Base-by-base conservation (phyloP, 2,329 filamentous ascomycete genomes). In the Colletotrichum horii region DNA sequence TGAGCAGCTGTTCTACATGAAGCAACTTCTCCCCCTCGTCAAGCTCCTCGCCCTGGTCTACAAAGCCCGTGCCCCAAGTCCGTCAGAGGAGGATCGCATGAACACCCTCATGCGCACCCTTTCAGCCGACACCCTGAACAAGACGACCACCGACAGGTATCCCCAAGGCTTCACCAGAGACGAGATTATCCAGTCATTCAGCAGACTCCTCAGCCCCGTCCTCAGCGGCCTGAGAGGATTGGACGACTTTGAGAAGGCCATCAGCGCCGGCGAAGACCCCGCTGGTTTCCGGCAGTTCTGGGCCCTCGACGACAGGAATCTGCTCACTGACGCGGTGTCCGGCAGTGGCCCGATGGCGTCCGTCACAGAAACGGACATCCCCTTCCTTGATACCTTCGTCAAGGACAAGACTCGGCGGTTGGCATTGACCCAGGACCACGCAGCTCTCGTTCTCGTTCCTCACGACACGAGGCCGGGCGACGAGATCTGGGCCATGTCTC, bases 191-290 rank as follows among this genome's bases (percentile, higher is more conserved):
- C 79, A 81, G 75, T 84, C 83, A 3, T 84, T 83, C 67, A 74
- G 82, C 66, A 76, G 75, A 24, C 78, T 80, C 43, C 78, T 81
- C 56, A 77, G 73, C 34, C 80, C 83, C 14, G 82, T 84, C 15
- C 83, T 84, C 71, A 83, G 81, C 73, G 83, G 83, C 48, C 79
- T 84, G 77, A 81, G 82, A 5, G 83, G 83, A 19, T 80, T 84
- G 75, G 70, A 78, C 16, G 82, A 83, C 36, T 81, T 84, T 34
- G 79, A 83, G 55, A 72, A 79, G 38, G 81, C 81, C 61, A 81
- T 84, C 32, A 80, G 80, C 43, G 83, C 80, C 64, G 80, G 81
- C 70, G 79, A 79, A 8, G 77, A 82, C 8, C 83, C 83, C n/a
- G 80, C 80, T 26, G 79, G 80, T 64, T 84, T 84, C 72, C 77